Percentiles rank a stretch among this genome's conserved stretches.
phyloP scores from a whole-genome alignment of 2,329 filamentous ascomycete species.

The Ophiostoma quercus region DNA sequence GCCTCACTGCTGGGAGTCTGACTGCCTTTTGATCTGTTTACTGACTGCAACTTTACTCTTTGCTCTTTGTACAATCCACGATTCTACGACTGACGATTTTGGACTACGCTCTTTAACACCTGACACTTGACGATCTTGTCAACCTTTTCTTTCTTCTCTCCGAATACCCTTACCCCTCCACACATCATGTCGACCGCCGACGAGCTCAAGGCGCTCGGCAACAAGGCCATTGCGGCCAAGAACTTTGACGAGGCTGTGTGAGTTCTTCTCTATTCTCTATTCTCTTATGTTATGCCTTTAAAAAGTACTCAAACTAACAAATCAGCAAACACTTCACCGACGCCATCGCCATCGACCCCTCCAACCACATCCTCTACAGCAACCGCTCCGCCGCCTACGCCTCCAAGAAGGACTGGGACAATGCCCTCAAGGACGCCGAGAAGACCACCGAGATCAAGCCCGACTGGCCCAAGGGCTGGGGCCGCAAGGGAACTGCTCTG shows the following conservation, averaged over 20 bases:
- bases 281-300: neutral
- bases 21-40: neutral
- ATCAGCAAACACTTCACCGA: conserved; percentile 85
- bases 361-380: conserved; percentile 95
- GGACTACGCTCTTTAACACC: conserved; percentile 3
- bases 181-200: conserved; percentile 54
- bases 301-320: neutral
- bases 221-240: conserved; percentile 97
- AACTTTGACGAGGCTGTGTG: conserved; percentile 95
- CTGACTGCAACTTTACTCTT: neutral
- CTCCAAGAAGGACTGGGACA: conserved; percentile 81
- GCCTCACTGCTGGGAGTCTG: neutral
- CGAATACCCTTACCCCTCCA: neutral
- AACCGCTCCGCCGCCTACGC: conserved; percentile 87
- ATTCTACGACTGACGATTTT: conserved; percentile 8
- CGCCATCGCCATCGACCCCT: conserved; percentile 80
- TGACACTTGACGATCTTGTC: neutral
- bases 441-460: conserved; percentile 94
- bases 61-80: neutral
- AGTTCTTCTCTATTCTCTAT: conserved; percentile 37
- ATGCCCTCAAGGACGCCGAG: conserved; percentile 80
- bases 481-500: conserved; percentile 83
- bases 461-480: conserved; percentile 97
- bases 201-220: conserved; percentile 93
- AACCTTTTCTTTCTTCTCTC: neutral